Percentiles rank a stretch among this genome's conserved stretches.
These are phyloP conservation scores for Monosporascus cannonballus DNA, from an alignment of 2,329 filamentous ascomycete species.

Conservation along the genomic window DNA sequence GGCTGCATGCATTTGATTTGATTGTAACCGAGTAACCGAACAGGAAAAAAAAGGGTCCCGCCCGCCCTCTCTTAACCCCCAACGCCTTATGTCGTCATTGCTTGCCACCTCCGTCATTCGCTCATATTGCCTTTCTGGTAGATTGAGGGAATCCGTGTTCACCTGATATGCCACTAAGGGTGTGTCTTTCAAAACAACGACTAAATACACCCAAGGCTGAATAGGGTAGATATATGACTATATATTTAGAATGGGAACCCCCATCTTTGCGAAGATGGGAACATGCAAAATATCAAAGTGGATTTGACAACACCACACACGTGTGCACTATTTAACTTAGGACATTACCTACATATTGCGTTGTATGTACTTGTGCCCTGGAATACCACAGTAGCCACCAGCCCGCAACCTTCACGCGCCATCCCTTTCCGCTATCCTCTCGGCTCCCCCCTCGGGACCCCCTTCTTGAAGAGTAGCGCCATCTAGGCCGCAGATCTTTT, in stretches of 20 bases:
- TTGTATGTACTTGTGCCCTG: too few relatives aligned
- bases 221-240: too few relatives aligned
- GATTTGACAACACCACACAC: neutral
- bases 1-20: neutral
- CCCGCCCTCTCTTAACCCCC: neutral
- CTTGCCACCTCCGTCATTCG: neutral
- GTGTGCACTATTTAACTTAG: neutral
- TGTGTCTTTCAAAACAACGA: too few relatives aligned
- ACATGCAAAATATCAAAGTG: too few relatives aligned
- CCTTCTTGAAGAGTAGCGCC: constrained; percentile 20
- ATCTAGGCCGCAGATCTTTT: constrained; percentile 25
- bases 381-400: neutral
- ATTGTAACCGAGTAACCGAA: neutral
- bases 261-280: too few relatives aligned
- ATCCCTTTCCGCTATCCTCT: neutral
- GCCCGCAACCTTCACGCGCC: neutral
- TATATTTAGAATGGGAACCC: too few relatives aligned
- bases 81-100: neutral
- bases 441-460: neutral
- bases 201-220: too few relatives aligned
- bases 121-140: neutral
- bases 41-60: neutral
- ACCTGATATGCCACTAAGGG: neutral
- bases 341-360: too few relatives aligned
- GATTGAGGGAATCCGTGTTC: neutral